phyloP scores from a whole-genome alignment of 768 basidiomycete genomes.

The Trametes villosa region DNA sequence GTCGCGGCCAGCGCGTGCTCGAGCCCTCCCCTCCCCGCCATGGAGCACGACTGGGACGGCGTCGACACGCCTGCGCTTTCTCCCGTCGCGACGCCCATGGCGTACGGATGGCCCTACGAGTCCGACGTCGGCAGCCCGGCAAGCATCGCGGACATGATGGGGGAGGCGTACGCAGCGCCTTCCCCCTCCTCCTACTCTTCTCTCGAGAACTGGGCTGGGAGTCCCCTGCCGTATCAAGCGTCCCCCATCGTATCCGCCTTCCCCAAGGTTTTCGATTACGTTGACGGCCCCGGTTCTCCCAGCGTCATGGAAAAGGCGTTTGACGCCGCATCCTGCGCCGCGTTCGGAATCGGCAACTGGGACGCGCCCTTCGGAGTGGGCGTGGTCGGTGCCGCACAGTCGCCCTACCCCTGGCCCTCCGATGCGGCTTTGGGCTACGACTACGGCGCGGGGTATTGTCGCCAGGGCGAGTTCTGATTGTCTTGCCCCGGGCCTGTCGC shows the following conservation, averaged over 20 bases:
- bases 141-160: constrained; percentile 18
- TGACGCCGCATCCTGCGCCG: constrained; percentile 29
- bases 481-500: neutral
- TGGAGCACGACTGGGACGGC: constrained; percentile 21
- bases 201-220: constrained; percentile 34
- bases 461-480: constrained; percentile 28
- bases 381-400: constrained; percentile 7
- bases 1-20: constrained; percentile 8
- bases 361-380: constrained; percentile 3
- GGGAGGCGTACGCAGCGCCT: constrained; percentile 10
- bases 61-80: constrained; percentile 21
- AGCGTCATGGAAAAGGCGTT: constrained; percentile 32
- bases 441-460: constrained; percentile 22
- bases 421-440: constrained; percentile 10
- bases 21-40: constrained; percentile 19
- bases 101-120: constrained; percentile 12
- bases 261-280: constrained; percentile 13
- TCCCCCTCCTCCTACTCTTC: constrained; percentile 34
- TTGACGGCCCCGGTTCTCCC: constrained; percentile 20
- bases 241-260: constrained; percentile 15
- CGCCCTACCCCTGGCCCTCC: constrained; percentile 9
- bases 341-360: constrained; percentile 21
- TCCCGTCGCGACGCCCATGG: constrained; percentile 10
- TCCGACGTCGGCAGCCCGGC: constrained; percentile 13
- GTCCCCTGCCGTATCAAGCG: constrained; percentile 20